phyloP scores from a whole-genome alignment of 495 filamentous ascomycete genomes.

The Hyphodiscus hymeniophilus region DNA sequence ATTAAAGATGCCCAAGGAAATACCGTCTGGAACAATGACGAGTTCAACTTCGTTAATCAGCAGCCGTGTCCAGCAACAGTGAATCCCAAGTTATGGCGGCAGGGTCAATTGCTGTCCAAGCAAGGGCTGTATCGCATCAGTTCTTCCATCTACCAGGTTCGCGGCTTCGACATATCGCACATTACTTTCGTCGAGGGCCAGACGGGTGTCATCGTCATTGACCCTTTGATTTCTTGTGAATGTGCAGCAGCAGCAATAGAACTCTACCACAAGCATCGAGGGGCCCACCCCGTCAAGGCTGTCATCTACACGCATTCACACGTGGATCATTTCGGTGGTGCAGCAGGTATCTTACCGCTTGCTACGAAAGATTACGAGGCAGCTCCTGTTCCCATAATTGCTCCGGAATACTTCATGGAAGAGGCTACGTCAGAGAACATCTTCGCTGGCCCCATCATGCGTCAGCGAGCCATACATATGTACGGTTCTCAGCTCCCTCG shows the following conservation, averaged over 20 bases:
- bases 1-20: background rate
- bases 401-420: slow-evolving; percentile 11
- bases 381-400: slow-evolving; percentile 9
- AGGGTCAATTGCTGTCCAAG: background rate
- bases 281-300: background rate
- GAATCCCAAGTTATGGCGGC: background rate
- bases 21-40: background rate
- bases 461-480: slow-evolving; percentile 10
- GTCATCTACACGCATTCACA: slow-evolving; percentile 17
- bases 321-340: slow-evolving; percentile 13
- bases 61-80: background rate
- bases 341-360: slow-evolving; percentile 1
- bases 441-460: slow-evolving; percentile 13
- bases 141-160: background rate
- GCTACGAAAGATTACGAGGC: slow-evolving; percentile 2
- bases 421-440: slow-evolving; percentile 14
- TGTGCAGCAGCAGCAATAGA: background rate
- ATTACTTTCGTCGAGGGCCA: slow-evolving; percentile 13
- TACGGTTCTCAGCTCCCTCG: slow-evolving; percentile 6
- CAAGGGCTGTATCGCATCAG: background rate
- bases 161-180: slow-evolving; percentile 12
- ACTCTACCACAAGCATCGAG: slow-evolving; percentile 7
- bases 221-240: slow-evolving; percentile 7
- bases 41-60: background rate
- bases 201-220: slow-evolving; percentile 12